phyloP scores from a whole-genome alignment of 2,329 filamentous ascomycete genomes.

The Calonectria naviculata region DNA sequence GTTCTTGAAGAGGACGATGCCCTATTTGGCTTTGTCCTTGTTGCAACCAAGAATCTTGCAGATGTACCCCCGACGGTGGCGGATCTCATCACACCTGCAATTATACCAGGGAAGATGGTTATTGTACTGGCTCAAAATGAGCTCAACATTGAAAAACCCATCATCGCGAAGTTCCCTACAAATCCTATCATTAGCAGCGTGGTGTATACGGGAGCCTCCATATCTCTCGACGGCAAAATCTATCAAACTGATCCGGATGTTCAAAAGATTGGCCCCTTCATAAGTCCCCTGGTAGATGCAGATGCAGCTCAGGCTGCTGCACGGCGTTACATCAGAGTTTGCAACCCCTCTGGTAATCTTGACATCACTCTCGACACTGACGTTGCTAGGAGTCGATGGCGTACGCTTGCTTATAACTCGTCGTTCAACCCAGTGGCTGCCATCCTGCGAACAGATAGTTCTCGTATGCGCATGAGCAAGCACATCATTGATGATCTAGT shows the following conservation, averaged over 20 bases:
- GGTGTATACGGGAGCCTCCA: not conserved
- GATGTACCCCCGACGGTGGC: not conserved
- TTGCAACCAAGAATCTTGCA: not conserved
- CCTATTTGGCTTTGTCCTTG: no score
- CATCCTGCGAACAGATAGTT: not conserved
- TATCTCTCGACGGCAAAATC: not conserved
- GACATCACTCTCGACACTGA: not conserved
- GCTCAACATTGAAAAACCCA: not conserved
- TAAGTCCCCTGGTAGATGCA: not conserved
- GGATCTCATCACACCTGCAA: not conserved
- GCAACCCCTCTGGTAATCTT: not conserved
- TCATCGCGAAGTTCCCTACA: not conserved
- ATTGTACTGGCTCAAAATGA: not conserved
- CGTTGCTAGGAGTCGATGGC: not conserved
- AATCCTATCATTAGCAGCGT: not conserved
- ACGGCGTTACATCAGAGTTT: not conserved
- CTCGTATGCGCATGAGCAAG: not conserved
- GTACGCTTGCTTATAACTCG: not conserved
- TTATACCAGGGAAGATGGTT: not conserved
- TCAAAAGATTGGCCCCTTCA: no score
- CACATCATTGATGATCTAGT: not conserved
- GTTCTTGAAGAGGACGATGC: not conserved
- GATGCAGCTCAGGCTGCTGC: not conserved
- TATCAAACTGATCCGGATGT: no score
- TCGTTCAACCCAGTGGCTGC: no score